Conservation (phyloP, 2,329 filamentous ascomycete genomes). For the Chrysoporthe puriensis region DNA sequence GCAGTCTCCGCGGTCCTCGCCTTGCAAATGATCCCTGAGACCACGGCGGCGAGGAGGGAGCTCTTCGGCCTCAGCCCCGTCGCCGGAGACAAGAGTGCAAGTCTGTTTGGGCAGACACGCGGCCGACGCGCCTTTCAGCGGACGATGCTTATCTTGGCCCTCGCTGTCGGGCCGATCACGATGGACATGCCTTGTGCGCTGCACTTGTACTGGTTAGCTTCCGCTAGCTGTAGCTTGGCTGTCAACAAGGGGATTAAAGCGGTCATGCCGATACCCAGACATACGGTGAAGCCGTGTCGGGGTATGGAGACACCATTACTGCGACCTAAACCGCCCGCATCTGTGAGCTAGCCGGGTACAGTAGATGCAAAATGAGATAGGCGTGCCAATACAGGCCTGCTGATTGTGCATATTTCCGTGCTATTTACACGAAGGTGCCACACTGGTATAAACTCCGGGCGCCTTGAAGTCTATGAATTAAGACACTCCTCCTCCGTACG, state of each 20-base stretch:
- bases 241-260: slow-evolving; percentile 31
- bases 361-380: not conserved
- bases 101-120: slow-evolving; percentile 7
- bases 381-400: not conserved
- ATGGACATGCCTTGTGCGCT: slow-evolving; percentile 46
- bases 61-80: slow-evolving; percentile 33
- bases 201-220: slow-evolving; percentile 49
- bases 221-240: slow-evolving; percentile 35
- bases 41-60: slow-evolving; percentile 30
- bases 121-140: slow-evolving; percentile 34
- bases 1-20: slow-evolving; percentile 43
- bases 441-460: not conserved
- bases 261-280: slow-evolving; percentile 34
- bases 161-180: slow-evolving; percentile 42
- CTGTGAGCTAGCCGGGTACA: not conserved
- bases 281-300: slow-evolving; percentile 29
- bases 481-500: not conserved
- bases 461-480: not conserved
- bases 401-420: not conserved
- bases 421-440: not conserved
- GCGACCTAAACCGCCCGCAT: slow-evolving; percentile 17
- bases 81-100: slow-evolving; percentile 10
- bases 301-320: slow-evolving; percentile 29
- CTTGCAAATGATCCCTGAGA: slow-evolving; percentile 40
- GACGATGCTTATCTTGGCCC: slow-evolving; percentile 36